Evolutionary conservation across 768 basidiomycete genomes (phyloP).

Genomic region (Lactarius indigo): DNA sequence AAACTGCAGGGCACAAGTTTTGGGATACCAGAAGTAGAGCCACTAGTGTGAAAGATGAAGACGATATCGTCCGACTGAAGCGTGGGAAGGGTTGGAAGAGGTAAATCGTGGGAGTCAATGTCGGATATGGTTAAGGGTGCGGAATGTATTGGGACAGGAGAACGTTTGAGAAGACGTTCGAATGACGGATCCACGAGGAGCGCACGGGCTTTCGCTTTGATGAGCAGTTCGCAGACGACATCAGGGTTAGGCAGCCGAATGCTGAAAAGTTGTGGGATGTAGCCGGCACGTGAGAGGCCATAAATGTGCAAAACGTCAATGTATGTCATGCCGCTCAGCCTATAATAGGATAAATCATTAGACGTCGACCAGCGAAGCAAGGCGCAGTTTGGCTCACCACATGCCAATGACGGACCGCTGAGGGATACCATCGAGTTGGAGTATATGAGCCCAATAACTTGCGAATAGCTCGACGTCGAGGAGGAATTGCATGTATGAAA

Average conservation of each 20-base stretch:
- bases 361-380: not conserved
- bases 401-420: conserved; percentile 63
- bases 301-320: conserved; percentile 70
- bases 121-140: conserved; percentile 39
- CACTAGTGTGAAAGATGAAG: conserved; percentile 78
- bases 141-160: conserved; percentile 48
- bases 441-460: conserved; percentile 54
- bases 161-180: conserved; percentile 38
- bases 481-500: conserved; percentile 64
- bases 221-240: conserved; percentile 67
- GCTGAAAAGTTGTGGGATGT: conserved; percentile 74
- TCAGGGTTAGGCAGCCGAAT: conserved; percentile 69
- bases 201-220: conserved; percentile 57
- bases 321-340: conserved; percentile 73
- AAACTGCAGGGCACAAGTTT: conserved; percentile 73
- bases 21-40: conserved; percentile 80
- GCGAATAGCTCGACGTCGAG: conserved; percentile 63
- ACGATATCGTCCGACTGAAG: conserved; percentile 41
- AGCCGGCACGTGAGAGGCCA: conserved; percentile 71
- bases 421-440: conserved; percentile 45
- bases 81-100: conserved; percentile 43
- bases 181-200: conserved; percentile 64
- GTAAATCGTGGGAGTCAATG: conserved; percentile 36
- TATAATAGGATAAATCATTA: conserved; percentile 31
- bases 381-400: conserved; percentile 47